Evolutionary conservation across 2,329 filamentous ascomycete species (phyloP).

Genomic region (Colletotrichum abscissum): DNA sequence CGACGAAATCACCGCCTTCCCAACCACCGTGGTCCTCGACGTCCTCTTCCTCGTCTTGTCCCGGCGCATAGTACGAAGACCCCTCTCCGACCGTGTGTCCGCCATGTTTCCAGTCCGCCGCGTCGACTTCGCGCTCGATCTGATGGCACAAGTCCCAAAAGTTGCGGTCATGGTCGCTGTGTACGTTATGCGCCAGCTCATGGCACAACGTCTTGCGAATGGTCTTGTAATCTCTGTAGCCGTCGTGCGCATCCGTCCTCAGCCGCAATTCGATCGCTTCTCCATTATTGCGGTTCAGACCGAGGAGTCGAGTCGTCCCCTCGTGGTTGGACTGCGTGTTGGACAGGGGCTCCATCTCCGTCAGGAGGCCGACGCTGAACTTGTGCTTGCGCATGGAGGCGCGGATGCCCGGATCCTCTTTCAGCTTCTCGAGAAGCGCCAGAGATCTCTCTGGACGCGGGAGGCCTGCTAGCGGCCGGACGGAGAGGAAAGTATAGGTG

Average conservation of each 20-base stretch:
- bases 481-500: conserved; percentile 83
- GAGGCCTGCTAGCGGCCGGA: conserved; percentile 81
- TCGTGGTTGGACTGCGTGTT: conserved; percentile 81
- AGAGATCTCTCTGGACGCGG: conserved; percentile 79
- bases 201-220: conserved; percentile 95
- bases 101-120: conserved; percentile 80
- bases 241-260: conserved; percentile 93
- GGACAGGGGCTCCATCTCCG: conserved; percentile 92
- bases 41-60: conserved; percentile 61
- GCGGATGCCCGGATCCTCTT: conserved; percentile 86
- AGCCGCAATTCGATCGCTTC: conserved; percentile 91
- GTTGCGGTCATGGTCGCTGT: conserved; percentile 82
- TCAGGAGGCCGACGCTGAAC: conserved; percentile 86
- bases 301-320: conserved; percentile 79
- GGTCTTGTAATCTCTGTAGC: conserved; percentile 91
- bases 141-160: conserved; percentile 92
- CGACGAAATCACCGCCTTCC: conserved; percentile 82
- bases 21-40: conserved; percentile 79
- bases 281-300: conserved; percentile 87
- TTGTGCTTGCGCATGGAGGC: conserved; percentile 85
- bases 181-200: conserved; percentile 93
- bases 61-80: conserved; percentile 68
- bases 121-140: conserved; percentile 88
- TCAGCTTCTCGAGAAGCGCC: conserved; percentile 79
- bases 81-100: conserved; percentile 75